Percentiles rank a stretch among this genome's conserved stretches.
phyloP scores from a whole-genome alignment of 2,329 filamentous ascomycete species.

The Calonectria pteridis region DNA sequence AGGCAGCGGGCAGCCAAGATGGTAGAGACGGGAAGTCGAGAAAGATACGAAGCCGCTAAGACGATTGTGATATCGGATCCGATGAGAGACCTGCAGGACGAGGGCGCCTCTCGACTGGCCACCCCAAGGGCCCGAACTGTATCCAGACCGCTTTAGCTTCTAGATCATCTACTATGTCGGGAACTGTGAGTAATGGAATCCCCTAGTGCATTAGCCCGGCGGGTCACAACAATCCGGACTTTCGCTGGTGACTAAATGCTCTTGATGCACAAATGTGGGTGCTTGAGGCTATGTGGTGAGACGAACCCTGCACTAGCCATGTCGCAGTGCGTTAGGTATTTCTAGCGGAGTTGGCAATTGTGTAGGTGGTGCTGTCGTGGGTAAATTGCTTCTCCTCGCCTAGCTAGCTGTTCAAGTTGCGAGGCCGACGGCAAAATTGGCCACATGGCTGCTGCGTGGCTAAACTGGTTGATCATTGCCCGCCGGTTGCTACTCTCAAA shows the following conservation, averaged over 20 bases:
- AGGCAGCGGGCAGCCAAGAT: neutral
- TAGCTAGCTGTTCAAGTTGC: neutral
- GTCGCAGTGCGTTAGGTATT: slow-evolving; percentile 5
- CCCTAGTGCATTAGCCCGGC: slow-evolving; percentile 12
- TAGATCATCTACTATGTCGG: slow-evolving; percentile 1
- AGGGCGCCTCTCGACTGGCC: neutral
- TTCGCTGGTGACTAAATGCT: neutral
- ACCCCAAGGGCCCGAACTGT: slow-evolving; percentile 6
- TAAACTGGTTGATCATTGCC: slow-evolving; percentile 21
- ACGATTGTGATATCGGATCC: slow-evolving; percentile 6
- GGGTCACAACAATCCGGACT: neutral
- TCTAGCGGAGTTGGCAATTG: neutral
- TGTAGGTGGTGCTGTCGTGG: neutral
- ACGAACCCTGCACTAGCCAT: slow-evolving; percentile 13
- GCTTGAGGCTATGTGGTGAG: slow-evolving; percentile 4
- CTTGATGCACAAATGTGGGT: neutral
- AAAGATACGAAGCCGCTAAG: neutral
- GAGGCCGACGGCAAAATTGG: neutral
- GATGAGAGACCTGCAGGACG: slow-evolving; percentile 17
- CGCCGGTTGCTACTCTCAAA: neutral
- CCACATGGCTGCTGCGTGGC: slow-evolving; percentile 1
- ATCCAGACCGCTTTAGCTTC: slow-evolving; percentile 21
- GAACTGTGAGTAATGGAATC: slow-evolving; percentile 13
- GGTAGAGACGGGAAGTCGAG: neutral
- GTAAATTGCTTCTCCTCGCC: neutral